Percentiles rank a stretch among this genome's conserved stretches.
These are phyloP conservation scores for Eutrema salsugineum DNA, from an alignment of 441 rosid species.

Conservation along the genomic window DNA sequence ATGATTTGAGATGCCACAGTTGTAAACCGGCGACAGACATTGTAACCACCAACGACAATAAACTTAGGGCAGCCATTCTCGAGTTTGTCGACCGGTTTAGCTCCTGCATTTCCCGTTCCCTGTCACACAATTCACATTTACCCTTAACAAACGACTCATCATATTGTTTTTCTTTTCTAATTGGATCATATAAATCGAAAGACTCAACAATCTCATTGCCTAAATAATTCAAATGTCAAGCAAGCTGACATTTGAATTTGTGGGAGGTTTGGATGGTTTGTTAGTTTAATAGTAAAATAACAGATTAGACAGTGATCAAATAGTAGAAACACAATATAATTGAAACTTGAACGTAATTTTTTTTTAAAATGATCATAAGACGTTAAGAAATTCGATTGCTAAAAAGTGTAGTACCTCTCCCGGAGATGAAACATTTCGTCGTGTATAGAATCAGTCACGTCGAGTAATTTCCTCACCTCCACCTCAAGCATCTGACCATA, in stretches of 20 bases:
- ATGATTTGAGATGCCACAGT: slow-evolving; percentile 81
- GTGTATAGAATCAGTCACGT: slow-evolving; percentile 54
- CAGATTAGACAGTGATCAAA: not conserved
- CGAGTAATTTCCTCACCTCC: slow-evolving; percentile 68
- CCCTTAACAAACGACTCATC: not conserved
- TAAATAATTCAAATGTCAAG: not conserved
- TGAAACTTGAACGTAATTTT: no score
- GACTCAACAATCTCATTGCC: not conserved
- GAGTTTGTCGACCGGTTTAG: slow-evolving; percentile 65
- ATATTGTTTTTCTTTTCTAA: not conserved
- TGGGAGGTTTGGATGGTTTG: not conserved
- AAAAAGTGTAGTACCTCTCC: no score
- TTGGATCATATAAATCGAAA: not conserved
- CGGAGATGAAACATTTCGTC: slow-evolving; percentile 87
- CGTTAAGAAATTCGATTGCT: no score
- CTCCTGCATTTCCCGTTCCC: slow-evolving; percentile 76
- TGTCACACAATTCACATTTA: slow-evolving; percentile 23
- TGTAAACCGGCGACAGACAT: slow-evolving; percentile 75
- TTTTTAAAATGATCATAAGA: no score
- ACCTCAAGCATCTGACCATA: slow-evolving; percentile 53
- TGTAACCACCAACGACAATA: slow-evolving; percentile 59
- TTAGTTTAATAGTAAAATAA: not conserved
- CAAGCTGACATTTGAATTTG: not conserved
- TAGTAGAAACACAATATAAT: not conserved
- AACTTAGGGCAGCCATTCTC: slow-evolving; percentile 47